Percentiles rank a stretch among this genome's conserved stretches.
phyloP scores from a whole-genome alignment of 805 yeast genomes.

The Wickerhamomyces sydowiorum region DNA sequence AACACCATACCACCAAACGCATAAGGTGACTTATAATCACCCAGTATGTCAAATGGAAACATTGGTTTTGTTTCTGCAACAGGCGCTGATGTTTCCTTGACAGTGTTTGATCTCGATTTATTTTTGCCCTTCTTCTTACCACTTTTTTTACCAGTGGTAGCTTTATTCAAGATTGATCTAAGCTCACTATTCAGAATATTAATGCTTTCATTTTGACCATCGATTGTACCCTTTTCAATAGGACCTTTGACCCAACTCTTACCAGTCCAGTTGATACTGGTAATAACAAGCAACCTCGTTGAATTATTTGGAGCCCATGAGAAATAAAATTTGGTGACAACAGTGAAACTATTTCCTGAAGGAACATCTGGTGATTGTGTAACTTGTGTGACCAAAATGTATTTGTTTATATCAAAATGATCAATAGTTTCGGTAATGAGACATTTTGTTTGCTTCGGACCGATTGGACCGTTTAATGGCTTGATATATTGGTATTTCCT shows the following conservation, averaged over 20 bases:
- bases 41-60: neutral
- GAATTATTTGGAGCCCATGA: conserved; percentile 58
- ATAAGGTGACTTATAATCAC: neutral
- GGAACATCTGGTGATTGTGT: conserved; percentile 93
- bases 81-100: neutral
- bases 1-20: neutral
- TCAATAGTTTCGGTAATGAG: conserved; percentile 53
- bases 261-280: conserved; percentile 65
- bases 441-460: conserved; percentile 88
- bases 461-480: conserved; percentile 74
- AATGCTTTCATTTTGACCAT: conserved; percentile 65
- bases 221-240: conserved; percentile 68
- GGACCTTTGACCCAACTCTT: conserved; percentile 73
- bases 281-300: conserved; percentile 49
- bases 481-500: conserved; percentile 65
- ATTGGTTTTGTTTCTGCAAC: neutral
- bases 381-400: conserved; percentile 53
- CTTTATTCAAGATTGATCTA: conserved; percentile 23
- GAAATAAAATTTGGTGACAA: conserved; percentile 50
- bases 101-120: conserved; percentile 1
- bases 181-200: conserved; percentile 37
- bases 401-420: conserved; percentile 46
- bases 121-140: conserved; percentile 14
- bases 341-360: conserved; percentile 66
- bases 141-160: conserved; percentile 12